These are phyloP conservation scores for Sclerotinia trifoliorum DNA, from an alignment of 2,329 filamentous ascomycete species.

Conservation along the genomic window DNA sequence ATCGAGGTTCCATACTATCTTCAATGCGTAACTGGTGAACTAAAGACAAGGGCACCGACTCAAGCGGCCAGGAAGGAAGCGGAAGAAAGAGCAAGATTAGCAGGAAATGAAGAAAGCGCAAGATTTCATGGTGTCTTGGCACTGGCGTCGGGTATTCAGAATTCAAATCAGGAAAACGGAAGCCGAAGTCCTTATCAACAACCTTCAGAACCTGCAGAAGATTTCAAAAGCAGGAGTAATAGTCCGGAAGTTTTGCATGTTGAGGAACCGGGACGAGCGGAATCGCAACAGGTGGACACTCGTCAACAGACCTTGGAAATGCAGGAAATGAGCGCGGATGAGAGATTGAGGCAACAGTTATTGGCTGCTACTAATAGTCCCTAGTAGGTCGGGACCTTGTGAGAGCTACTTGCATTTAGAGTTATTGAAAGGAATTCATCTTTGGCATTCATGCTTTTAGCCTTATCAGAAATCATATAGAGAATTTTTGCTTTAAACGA, in stretches of 20 bases:
- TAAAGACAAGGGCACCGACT: slow-evolving; percentile 79
- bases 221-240: slow-evolving; percentile 16
- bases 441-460: background rate
- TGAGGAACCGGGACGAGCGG: slow-evolving; percentile 24
- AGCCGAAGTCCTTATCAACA: slow-evolving; percentile 15
- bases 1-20: slow-evolving; percentile 88
- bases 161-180: slow-evolving; percentile 8
- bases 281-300: background rate
- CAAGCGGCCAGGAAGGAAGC: slow-evolving; percentile 69
- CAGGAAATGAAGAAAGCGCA: slow-evolving; percentile 59
- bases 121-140: slow-evolving; percentile 61
- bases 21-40: slow-evolving; percentile 82
- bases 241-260: slow-evolving; percentile 27
- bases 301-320: slow-evolving; percentile 4
- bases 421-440: background rate
- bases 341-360: slow-evolving; percentile 18
- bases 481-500: background rate
- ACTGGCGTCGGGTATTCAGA: slow-evolving; percentile 49
- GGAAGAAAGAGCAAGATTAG: slow-evolving; percentile 59
- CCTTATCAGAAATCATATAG: background rate
- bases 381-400: background rate
- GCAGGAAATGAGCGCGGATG: slow-evolving; percentile 22
- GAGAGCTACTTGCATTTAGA: background rate
- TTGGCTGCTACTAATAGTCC: slow-evolving; percentile 16
- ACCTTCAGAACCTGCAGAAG: slow-evolving; percentile 10